Conservation (phyloP, 129 eudicot genomes). For the Flaveria brownii region DNA sequence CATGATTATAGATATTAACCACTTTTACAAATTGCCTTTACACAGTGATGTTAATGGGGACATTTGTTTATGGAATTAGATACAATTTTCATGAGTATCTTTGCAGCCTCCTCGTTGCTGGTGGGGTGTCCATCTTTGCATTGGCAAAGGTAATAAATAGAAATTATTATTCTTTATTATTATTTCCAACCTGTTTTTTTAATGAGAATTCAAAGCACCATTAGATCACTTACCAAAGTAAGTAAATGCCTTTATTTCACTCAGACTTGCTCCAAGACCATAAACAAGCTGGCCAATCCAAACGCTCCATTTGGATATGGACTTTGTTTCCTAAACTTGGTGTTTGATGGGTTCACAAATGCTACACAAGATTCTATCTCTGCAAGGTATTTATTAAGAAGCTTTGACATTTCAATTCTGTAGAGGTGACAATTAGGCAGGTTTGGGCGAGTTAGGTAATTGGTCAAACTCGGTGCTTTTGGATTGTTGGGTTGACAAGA, state of each 20-base stretch:
- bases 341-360: conserved; percentile 97
- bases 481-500: not conserved
- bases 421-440: not conserved
- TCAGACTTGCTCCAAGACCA: conserved; percentile 98
- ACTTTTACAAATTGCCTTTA: not conserved
- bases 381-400: conserved; percentile 54
- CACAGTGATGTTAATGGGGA: conserved; percentile 98
- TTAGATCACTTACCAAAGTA: not conserved
- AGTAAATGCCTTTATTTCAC: conserved; percentile 1
- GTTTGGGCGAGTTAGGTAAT: not conserved
- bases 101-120: conserved; percentile 93
- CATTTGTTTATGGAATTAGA: conserved; percentile 88
- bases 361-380: conserved; percentile 97
- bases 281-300: conserved; percentile 89
- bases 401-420: not conserved
- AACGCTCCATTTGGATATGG: conserved; percentile 97
- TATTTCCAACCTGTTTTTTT: not conserved
- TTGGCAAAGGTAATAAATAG: conserved; percentile 62
- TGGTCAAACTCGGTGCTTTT: not conserved
- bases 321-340: conserved; percentile 88
- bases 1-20: conserved; percentile 7
- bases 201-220: not conserved
- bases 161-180: not conserved
- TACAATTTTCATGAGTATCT: conserved; percentile 79
- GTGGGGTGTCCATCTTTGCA: conserved; percentile 93